Conservation (phyloP, 495 filamentous ascomycete genomes). For the Penicillium ucsense region DNA sequence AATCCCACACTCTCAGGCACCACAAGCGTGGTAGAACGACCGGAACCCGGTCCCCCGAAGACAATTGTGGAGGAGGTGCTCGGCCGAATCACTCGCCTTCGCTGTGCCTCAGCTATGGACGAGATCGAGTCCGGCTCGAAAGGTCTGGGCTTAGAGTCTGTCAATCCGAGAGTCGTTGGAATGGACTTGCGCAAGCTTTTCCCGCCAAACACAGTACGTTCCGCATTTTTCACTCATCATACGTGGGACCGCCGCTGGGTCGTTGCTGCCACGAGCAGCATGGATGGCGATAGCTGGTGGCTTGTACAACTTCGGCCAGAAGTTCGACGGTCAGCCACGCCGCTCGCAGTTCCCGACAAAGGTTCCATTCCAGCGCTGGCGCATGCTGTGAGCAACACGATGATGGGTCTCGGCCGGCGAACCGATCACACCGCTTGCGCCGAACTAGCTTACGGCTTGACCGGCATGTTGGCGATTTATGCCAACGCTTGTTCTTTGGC, state of each 20-base stretch:
- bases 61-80: constrained; percentile 45
- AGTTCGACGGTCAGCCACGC: constrained; percentile 2
- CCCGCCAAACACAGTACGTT: constrained; percentile 46
- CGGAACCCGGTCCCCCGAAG: constrained; percentile 30
- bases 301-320: constrained; percentile 45
- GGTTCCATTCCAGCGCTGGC: constrained; percentile 9
- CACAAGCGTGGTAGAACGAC: constrained; percentile 37
- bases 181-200: constrained; percentile 54
- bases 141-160: constrained; percentile 51
- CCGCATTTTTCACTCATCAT: constrained; percentile 53
- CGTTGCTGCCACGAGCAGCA: constrained; percentile 55
- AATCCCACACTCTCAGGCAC: constrained; percentile 27
- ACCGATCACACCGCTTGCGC: constrained; percentile 21
- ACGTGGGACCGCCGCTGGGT: constrained; percentile 60
- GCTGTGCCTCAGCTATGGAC: constrained; percentile 48
- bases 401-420: constrained; percentile 14
- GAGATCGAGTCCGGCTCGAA: constrained; percentile 52
- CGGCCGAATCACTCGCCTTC: constrained; percentile 43
- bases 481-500: constrained; percentile 32
- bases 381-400: constrained; percentile 21
- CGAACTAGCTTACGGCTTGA: constrained; percentile 29
- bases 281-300: constrained; percentile 71
- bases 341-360: constrained; percentile 2
- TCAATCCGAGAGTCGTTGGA: constrained; percentile 41
- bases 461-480: constrained; percentile 32